Evolutionary conservation across 2,329 filamentous ascomycete genomes (phyloP).

Genomic region (Gremmenia infestans): DNA sequence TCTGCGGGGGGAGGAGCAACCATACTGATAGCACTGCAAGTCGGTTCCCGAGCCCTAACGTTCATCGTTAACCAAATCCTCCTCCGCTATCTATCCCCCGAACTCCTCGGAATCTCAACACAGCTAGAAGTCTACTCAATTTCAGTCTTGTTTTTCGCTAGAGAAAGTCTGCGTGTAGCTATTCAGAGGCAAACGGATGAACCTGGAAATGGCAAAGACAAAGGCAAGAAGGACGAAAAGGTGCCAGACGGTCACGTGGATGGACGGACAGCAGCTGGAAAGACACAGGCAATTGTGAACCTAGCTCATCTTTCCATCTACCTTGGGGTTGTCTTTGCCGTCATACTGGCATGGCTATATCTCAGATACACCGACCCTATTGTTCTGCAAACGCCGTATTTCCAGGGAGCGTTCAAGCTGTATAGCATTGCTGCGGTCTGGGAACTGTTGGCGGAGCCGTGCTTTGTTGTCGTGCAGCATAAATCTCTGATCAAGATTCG

Average conservation of each 20-base stretch:
- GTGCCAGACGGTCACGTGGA: constrained; percentile 23
- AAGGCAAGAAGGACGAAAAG: constrained; percentile 16
- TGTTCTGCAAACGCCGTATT: constrained; percentile 54
- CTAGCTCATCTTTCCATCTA: constrained; percentile 74
- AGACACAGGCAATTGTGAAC: constrained; percentile 77
- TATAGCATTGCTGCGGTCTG: constrained; percentile 56
- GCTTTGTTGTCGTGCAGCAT: constrained; percentile 82
- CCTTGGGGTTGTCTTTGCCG: constrained; percentile 61
- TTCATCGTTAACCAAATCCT: constrained; percentile 91
- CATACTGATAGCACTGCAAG: constrained; percentile 74
- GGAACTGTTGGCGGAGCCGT: constrained; percentile 81
- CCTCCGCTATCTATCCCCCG: constrained; percentile 80
- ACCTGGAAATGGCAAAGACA: constrained; percentile 15
- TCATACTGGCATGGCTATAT: constrained; percentile 64
- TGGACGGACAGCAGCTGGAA: constrained; percentile 30
- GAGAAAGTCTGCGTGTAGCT: constrained; percentile 87
- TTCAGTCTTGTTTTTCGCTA: constrained; percentile 88
- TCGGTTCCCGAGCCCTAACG: constrained; percentile 80
- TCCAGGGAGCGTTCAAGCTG: constrained; percentile 48
- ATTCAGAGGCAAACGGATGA: constrained; percentile 69
- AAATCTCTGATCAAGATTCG: constrained; percentile 74
- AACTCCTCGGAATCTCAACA: constrained; percentile 76
- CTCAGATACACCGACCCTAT: constrained; percentile 47
- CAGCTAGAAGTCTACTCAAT: constrained; percentile 93
- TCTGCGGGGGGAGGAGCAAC: constrained; percentile 23